These are phyloP conservation scores for Mycena albidolilacea DNA, from an alignment of 768 basidiomycete species.

Conservation along the genomic window DNA sequence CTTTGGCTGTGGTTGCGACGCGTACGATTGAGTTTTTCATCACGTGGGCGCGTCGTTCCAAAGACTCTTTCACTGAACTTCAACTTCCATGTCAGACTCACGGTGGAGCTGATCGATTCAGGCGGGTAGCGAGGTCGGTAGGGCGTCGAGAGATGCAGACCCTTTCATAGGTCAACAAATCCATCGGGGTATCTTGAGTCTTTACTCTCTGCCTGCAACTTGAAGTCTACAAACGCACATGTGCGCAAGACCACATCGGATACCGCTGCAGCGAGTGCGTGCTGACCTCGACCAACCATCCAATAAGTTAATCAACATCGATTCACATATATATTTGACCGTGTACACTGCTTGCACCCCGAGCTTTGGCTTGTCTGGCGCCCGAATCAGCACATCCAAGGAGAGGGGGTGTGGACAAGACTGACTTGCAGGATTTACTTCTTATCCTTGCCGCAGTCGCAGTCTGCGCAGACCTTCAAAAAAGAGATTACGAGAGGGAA, in stretches of 20 bases:
- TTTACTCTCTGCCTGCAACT: no score
- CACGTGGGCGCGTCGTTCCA: neutral
- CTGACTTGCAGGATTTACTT: constrained; percentile 23
- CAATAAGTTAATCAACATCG: neutral
- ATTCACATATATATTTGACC: neutral
- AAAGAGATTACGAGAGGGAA: no score
- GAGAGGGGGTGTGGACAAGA: neutral
- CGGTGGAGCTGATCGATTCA: no score
- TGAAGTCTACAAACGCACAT: no score
- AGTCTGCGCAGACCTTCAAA: constrained; percentile 30
- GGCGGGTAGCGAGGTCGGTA: no score
- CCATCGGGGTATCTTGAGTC: no score
- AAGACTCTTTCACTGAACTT: no score
- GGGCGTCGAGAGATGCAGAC: no score
- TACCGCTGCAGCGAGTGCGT: no score
- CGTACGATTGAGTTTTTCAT: neutral
- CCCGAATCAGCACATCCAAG: neutral
- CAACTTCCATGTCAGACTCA: no score
- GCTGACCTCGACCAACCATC: neutral
- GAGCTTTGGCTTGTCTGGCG: neutral
- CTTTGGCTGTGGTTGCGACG: neutral
- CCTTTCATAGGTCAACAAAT: no score
- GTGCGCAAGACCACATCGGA: no score
- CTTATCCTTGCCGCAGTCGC: constrained; percentile 39
- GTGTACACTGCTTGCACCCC: neutral